Conservation (phyloP, 352 stramenopile genomes). For the Elongisporangium anandrum region DNA sequence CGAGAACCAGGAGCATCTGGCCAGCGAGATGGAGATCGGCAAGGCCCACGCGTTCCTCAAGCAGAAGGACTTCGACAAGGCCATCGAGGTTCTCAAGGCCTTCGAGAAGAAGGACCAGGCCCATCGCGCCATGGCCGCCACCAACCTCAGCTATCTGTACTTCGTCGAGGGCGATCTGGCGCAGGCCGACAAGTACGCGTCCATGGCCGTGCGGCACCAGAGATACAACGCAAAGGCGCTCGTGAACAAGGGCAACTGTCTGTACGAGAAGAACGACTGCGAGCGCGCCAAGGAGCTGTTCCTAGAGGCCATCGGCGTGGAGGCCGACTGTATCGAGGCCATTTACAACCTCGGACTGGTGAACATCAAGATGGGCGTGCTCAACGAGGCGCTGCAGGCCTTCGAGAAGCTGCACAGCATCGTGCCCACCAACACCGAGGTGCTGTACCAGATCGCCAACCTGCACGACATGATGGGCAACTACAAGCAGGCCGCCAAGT, state of each 20-base stretch:
- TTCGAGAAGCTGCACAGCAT: conserved; percentile 97
- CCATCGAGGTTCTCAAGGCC: conserved; percentile 91
- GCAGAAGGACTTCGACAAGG: conserved; percentile 92
- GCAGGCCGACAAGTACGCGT: conserved; percentile 91
- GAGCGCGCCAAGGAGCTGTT: conserved; percentile 94
- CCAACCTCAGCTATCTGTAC: conserved; percentile 96
- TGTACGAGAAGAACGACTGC: conserved; percentile 93
- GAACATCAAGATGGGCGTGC: conserved; percentile 85
- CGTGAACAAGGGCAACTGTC: conserved; percentile 97
- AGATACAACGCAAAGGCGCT: conserved; percentile 96
- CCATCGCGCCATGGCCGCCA: conserved; percentile 92
- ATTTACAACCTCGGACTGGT: conserved; percentile 96
- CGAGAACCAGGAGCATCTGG: conserved; percentile 87
- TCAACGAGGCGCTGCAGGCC: conserved; percentile 90
- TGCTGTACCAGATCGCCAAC: conserved; percentile 96
- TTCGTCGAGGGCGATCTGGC: conserved; percentile 93
- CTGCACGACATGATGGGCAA: conserved; percentile 92
- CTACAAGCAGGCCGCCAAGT: conserved; percentile 88
- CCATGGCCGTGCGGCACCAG: conserved; percentile 89
- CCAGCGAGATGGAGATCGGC: conserved; percentile 89
- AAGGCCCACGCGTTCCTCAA: conserved; percentile 89
- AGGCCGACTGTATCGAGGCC: conserved; percentile 93
- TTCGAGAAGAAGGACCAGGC: conserved; percentile 95
- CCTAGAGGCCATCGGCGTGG: conserved; percentile 92
- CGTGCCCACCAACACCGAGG: conserved; percentile 87